These are phyloP conservation scores for Populus pruinosa DNA, from an alignment of 345 rosid genomes.

Conservation along the genomic window DNA sequence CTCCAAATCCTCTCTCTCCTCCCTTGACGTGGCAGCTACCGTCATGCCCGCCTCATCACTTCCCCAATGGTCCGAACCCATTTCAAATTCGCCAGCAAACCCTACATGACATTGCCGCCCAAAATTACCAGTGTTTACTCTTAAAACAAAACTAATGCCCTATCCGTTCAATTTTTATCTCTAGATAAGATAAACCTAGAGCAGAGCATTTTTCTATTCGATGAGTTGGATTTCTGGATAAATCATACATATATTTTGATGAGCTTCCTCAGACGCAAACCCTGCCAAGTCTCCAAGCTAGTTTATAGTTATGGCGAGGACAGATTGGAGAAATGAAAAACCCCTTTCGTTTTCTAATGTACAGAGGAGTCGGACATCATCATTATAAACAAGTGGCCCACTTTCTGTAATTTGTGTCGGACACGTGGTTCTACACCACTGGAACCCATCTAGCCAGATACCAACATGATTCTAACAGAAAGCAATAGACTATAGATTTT, in stretches of 20 bases:
- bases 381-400: neutral
- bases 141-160: neutral
- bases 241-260: neutral
- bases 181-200: too few species aligned
- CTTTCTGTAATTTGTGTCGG: constrained; percentile 6
- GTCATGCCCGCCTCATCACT: constrained; percentile 12
- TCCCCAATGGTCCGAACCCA: neutral
- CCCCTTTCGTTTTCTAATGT: neutral
- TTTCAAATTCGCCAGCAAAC: neutral
- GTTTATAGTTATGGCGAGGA: neutral
- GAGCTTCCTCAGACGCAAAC: neutral
- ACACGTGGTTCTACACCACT: constrained; percentile 10
- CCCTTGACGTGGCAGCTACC: constrained; percentile 9
- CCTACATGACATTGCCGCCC: neutral
- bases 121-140: neutral
- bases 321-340: neutral
- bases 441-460: neutral
- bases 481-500: neutral
- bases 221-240: neutral
- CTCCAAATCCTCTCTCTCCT: constrained; percentile 3
- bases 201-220: neutral
- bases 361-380: neutral
- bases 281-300: neutral
- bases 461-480: neutral
- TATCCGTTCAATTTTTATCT: neutral